Percentiles rank a stretch among this genome's conserved stretches.
phyloP scores from a whole-genome alignment of 495 filamentous ascomycete species.

The Delitschia confertaspora region DNA sequence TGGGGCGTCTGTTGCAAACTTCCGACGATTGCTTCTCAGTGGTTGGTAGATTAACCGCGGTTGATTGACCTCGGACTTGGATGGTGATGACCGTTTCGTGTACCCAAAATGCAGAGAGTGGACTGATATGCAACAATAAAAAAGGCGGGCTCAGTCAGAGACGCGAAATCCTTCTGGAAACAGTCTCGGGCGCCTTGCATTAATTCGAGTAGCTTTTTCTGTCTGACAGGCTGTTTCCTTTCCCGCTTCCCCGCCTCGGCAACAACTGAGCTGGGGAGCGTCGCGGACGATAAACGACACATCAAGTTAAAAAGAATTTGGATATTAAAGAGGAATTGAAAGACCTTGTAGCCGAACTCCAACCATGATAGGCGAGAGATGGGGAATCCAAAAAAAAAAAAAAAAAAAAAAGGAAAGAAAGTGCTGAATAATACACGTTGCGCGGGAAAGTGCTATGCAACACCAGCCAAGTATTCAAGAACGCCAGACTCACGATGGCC shows the following conservation, averaged over 20 bases:
- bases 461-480: conserved; percentile 21
- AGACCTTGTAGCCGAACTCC: conserved; percentile 7
- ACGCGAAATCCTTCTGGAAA: conserved; percentile 8
- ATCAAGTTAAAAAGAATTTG: conserved; percentile 10
- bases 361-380: not conserved
- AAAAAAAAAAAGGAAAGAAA: conserved; percentile 3
- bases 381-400: not conserved
- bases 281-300: not conserved
- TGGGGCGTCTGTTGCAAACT: too few species aligned
- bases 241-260: conserved; percentile 24
- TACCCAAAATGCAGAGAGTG: not conserved
- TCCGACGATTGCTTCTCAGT: conserved; percentile 10
- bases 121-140: conserved; percentile 2
- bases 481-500: conserved; percentile 27
- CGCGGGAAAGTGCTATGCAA: conserved; percentile 19
- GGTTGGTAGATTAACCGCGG: conserved; percentile 20
- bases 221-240: conserved; percentile 12
- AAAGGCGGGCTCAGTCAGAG: conserved; percentile 9
- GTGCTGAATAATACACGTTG: conserved; percentile 17
- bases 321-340: conserved; percentile 2
- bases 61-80: conserved; percentile 12
- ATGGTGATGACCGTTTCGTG: not conserved
- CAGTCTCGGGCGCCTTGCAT: conserved; percentile 13
- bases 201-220: conserved; percentile 26
- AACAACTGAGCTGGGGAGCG: not conserved